Base-by-base conservation (phyloP, 148 eudicot species). In the Polygonum aviculare region DNA sequence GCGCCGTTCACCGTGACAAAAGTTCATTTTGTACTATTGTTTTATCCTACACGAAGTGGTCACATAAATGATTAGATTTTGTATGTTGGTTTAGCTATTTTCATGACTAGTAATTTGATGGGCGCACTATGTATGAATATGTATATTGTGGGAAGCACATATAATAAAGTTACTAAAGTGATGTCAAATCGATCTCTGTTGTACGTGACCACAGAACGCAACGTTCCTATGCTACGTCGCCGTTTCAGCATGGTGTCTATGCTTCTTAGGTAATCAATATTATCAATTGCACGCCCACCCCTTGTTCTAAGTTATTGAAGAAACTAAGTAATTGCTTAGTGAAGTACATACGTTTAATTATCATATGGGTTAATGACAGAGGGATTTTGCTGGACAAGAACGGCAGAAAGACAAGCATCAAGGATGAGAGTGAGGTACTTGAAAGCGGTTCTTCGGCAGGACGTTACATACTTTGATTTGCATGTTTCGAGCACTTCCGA, bases 321-420 rank as follows among this genome's bases (percentile, higher is more conserved):
- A 39, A 0, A 71, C 40, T 71, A 36, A 3, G 5, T 18, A 5
- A 2, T 41, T 10, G 1, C 15, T 12, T 16, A 14, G 3, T 71
- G 74, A 36, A n/a, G 10, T 12, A 36, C 5, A 69, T 7, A 26
- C 35, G 7, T 11, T 48, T 38, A 15, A 31, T 69, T 69, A 31
- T 33, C 1, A 31, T 14, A 9, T 2, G 3, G 11, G 39, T 5
- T 44, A 47, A 47, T 78, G 35, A 1, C 38, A 88, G 91, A 88
- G 86, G 91, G 91, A 22, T 88, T 84, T 83, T 88, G 91, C 69
- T 88, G 89, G 89, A 78, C 89, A 81, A 86, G 89, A 81, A 84
- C 91, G 12, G 86, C 85, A 22, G 91, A 82, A 80, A 86, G 86
- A 69, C 89, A 88, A 80, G 80, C 89, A 39, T 84, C 89, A 3